Conservation (phyloP, 352 stramenopile species). For the Pythium plurisporium region DNA sequence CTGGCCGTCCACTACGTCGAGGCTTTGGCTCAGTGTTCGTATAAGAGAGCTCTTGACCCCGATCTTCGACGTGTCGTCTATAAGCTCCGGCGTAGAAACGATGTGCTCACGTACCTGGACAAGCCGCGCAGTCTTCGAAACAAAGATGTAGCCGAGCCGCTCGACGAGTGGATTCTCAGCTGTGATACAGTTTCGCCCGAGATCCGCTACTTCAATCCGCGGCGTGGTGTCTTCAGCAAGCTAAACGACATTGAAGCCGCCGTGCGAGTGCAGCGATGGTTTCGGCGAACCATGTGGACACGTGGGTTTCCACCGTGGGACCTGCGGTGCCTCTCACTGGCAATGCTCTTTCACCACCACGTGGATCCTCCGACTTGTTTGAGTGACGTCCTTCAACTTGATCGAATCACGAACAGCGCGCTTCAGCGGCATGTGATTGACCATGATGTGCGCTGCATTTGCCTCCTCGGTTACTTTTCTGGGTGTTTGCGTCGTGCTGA, state of each 20-base stretch:
- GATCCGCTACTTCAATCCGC: constrained; percentile 39
- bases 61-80: constrained; percentile 33
- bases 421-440: constrained; percentile 47
- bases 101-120: constrained; percentile 7
- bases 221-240: constrained; percentile 33
- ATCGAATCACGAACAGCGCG: constrained; percentile 35
- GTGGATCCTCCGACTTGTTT: constrained; percentile 2
- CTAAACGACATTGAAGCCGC: constrained; percentile 36
- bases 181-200: background rate
- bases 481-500: background rate
- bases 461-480: background rate
- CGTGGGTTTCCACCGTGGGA: constrained; percentile 38
- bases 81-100: constrained; percentile 9
- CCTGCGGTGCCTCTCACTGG: constrained; percentile 28
- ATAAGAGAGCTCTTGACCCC: constrained; percentile 43
- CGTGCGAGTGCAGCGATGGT: constrained; percentile 44
- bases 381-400: constrained; percentile 14
- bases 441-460: constrained; percentile 34
- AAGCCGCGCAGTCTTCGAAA: constrained; percentile 51
- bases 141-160: constrained; percentile 36
- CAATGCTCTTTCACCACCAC: constrained; percentile 39
- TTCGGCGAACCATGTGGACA: constrained; percentile 44
- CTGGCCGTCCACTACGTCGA: constrained; percentile 31
- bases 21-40: constrained; percentile 38
- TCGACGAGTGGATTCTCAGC: constrained; percentile 36